phyloP scores from a whole-genome alignment of 176 grass and related monocot species.

The Triticum timopheevii region DNA sequence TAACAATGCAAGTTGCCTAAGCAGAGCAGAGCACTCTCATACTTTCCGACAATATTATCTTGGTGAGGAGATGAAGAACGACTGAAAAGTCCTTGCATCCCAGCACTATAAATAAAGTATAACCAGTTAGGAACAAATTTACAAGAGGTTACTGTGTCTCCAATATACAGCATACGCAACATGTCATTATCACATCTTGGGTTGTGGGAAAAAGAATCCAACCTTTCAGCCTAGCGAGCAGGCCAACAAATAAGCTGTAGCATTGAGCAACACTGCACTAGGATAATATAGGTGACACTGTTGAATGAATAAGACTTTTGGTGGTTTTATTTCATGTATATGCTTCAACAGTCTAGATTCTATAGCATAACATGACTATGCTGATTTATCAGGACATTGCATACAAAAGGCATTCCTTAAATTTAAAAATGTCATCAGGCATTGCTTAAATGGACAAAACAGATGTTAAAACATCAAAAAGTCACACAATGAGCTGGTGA shows the following conservation, averaged over 20 bases:
- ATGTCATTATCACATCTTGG: slow-evolving; percentile 25
- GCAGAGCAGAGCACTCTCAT: slow-evolving; percentile 88
- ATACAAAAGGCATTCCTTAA: background rate
- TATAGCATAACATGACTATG: background rate
- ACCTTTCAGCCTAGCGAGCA: background rate
- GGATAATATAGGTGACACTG: background rate
- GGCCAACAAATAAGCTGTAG: background rate
- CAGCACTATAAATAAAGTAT: slow-evolving; percentile 67
- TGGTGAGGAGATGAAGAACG: slow-evolving; percentile 51
- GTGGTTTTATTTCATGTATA: background rate
- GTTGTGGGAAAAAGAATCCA: background rate
- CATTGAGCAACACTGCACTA: slow-evolving; percentile 22
- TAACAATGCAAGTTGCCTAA: slow-evolving; percentile 89
- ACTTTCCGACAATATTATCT: slow-evolving; percentile 84
- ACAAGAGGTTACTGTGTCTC: background rate
- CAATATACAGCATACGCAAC: background rate
- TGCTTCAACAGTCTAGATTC: slow-evolving; percentile 11
- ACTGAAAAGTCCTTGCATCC: slow-evolving; percentile 84
- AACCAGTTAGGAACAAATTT: slow-evolving; percentile 22
- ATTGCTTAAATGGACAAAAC: slow-evolving; percentile 9
- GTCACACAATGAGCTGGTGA: background rate
- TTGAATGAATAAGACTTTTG: background rate
- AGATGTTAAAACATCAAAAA: slow-evolving; percentile 7
- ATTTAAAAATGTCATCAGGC: background rate
- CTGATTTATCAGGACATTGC: background rate